Evolutionary conservation across 352 stramenopile species (phyloP), one percentile per base, ranked within the genome.

Genomic region (Phytophthora nicotianae): DNA sequence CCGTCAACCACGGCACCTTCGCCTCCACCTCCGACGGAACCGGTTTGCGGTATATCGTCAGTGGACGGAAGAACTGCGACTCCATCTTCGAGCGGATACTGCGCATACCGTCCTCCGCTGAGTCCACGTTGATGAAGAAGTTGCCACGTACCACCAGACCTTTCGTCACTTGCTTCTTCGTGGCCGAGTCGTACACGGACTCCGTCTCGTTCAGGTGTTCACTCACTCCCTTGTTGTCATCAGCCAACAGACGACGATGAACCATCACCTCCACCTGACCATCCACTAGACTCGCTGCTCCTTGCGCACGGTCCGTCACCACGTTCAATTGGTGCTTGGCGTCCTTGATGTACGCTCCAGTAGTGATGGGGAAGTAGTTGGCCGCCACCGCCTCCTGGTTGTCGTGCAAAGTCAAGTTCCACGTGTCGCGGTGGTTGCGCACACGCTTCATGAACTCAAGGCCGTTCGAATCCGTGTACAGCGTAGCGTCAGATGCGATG

Each of bases 301-400:
- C 97, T 69, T 99, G 95, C 0, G 95, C 93, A 9, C 95, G 83
- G 65, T 99, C 97, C 5, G 88, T 96, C 29, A 98, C 70, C 17
- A 99, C 60, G 24, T 87, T 91, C 16, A 99, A 70, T 56, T 97
- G 83, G 13, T 66, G 48, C 23, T 86, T 79, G 14, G 81, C 60
- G 58, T 98, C 91, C 70, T 98, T 89, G 57, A 99, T 79, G 61
- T 96, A 99, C 7, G 93, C 89, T 14, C 91, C 91, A 5, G 94
- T 89, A 50, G 93, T 99, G n/a, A 99, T 92, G 1, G 97, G 97
- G 62, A 98, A 98, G 77, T 98, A 99, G 72, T 99, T 99, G 37
- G 92, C 95, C 11, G 96, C 86, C 40, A 99, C 87, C 43, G 88
- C 90, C 72, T 99, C 93, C 49, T 90, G 83, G 20, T 97, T 88